Evolutionary conservation across 176 grass and related monocot species (phyloP), one percentile per base, ranked within the genome.

Genomic region (Rhipidocladum racemiflorum): DNA sequence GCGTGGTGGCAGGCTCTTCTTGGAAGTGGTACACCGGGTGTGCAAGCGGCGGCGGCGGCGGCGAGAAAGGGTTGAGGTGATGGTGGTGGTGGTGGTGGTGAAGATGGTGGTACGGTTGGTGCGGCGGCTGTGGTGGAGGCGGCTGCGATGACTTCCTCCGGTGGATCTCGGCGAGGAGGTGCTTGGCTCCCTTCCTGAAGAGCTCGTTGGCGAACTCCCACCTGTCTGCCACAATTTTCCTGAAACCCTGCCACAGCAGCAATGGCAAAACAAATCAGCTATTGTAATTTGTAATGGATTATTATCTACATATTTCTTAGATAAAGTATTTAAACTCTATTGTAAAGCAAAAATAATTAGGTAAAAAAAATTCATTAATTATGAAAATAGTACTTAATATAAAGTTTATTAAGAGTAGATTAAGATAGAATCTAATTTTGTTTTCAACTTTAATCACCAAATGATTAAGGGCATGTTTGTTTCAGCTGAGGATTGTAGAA

Each of bases 171-270:
- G 79, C 87, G 49, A 97, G 95, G 49, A 97, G 83, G 72, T 97
- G 90, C 75, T 97, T 97, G 3, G 86, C 88, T 67, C 95, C 95
- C 83, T 92, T 97, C 64, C 90, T 92, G 90, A 97, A 97, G 66
- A 92, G 92, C 78, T 97, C 92, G 76, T 97, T 97, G 76, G 91
- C 90, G 62, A 97, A 97, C 88, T 97, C 95, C 95, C 95, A 97
- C 61, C 90, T 92, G 75, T 97, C 95, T 29, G 95, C 86, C 21
- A 92, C 92, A 39, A 91, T 97, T 88, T 97, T 97, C 89, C 90
- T 97, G 72, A 97, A 97, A 17, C 95, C 95, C 95, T 97, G 86
- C n/a, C 45, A 57, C 54, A 62, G 0, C 18, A 23, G 17, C 46
- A 83, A 12, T 13, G 24, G 23, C 51, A 81, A 43, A 40, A 61